A percentile compares a stretch with the other conserved stretches of the same genome.
These are phyloP conservation scores for Solanum medicagineum DNA, from an alignment of 257 asterid genomes.

Conservation along the genomic window DNA sequence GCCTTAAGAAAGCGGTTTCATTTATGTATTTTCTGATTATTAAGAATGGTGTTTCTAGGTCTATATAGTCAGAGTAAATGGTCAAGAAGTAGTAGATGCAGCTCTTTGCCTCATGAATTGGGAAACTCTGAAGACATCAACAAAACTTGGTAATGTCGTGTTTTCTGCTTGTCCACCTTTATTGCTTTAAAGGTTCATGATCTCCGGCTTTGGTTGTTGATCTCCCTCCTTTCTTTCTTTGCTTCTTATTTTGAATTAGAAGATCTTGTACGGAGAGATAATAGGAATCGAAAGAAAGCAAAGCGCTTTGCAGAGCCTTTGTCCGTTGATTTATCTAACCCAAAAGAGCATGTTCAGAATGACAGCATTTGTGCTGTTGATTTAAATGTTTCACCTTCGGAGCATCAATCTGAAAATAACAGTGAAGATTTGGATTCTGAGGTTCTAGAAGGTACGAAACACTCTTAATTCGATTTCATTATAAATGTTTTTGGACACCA, in stretches of 20 bases:
- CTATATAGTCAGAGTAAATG: constrained; percentile 65
- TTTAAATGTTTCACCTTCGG: constrained; percentile 6
- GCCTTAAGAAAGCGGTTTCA: not conserved
- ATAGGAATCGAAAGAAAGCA: constrained; percentile 30
- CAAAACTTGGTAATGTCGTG: constrained; percentile 25
- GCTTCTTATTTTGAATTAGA: constrained; percentile 7
- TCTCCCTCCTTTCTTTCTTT: constrained; percentile 1
- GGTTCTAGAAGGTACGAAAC: constrained; percentile 31
- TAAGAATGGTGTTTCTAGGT: constrained; percentile 34
- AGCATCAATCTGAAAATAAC: constrained; percentile 14
- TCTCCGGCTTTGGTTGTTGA: not conserved
- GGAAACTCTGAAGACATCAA: constrained; percentile 21
- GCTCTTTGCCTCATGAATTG: constrained; percentile 62
- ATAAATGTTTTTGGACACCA: not conserved
- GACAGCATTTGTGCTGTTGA: constrained; percentile 7
- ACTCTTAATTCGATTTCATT: not conserved
- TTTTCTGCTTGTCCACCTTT: not conserved
- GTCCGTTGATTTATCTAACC: constrained; percentile 18
- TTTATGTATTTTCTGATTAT: not conserved
- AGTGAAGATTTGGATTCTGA: constrained; percentile 25
- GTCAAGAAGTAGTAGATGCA: constrained; percentile 43
- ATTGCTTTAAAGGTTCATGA: not conserved
- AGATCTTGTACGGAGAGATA: constrained; percentile 33
- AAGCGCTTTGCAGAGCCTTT: constrained; percentile 41
- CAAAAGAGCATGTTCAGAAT: not conserved